A percentile compares a stretch with the other conserved stretches of the same genome.
These are phyloP conservation scores for Ascodesmis nigricans DNA, from an alignment of 495 filamentous ascomycete species.

Conservation along the genomic window DNA sequence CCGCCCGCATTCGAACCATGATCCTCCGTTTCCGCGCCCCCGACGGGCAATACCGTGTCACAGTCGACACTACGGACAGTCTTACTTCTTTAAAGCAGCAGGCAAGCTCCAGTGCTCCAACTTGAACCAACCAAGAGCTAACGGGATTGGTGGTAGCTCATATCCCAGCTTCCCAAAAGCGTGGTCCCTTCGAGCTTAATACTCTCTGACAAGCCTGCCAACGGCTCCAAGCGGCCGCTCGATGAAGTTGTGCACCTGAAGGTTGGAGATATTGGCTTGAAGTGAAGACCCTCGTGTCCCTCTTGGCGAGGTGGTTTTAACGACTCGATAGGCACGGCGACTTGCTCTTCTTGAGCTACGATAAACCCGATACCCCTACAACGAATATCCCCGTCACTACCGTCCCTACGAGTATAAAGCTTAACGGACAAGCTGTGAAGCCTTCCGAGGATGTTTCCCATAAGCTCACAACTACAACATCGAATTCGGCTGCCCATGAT, in stretches of 20 bases:
- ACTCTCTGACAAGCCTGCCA: conserved; percentile 58
- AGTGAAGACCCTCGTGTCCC: conserved; percentile 26
- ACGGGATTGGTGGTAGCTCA: conserved; percentile 31
- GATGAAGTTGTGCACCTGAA: conserved; percentile 41
- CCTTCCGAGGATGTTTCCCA: conserved; percentile 44
- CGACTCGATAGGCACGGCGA: conserved; percentile 60
- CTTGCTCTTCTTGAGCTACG: conserved; percentile 66
- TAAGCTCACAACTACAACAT: conserved; percentile 34
- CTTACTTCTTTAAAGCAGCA: conserved; percentile 31
- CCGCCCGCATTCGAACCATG: too few relatives aligned
- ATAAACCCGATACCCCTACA: conserved; percentile 16
- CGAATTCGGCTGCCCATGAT: conserved; percentile 18
- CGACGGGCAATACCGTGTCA: conserved; percentile 48
- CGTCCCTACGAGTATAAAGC: conserved; percentile 23
- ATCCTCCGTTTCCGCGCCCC: conserved; percentile 44
- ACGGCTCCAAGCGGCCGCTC: conserved; percentile 49
- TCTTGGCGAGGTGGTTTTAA: too few relatives aligned
- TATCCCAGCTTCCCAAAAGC: conserved; percentile 42
- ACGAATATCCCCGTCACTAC: conserved; percentile 21
- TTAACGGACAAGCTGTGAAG: conserved; percentile 60
- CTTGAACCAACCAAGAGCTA: too few relatives aligned
- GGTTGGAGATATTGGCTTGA: conserved; percentile 48
- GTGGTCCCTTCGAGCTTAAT: conserved; percentile 51
- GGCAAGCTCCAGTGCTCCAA: too few relatives aligned
- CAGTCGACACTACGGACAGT: conserved; percentile 34